Evolutionary conservation across 345 rosid genomes (phyloP), one percentile per base, ranked within the genome.

Genomic region (Reutealis trisperma): DNA sequence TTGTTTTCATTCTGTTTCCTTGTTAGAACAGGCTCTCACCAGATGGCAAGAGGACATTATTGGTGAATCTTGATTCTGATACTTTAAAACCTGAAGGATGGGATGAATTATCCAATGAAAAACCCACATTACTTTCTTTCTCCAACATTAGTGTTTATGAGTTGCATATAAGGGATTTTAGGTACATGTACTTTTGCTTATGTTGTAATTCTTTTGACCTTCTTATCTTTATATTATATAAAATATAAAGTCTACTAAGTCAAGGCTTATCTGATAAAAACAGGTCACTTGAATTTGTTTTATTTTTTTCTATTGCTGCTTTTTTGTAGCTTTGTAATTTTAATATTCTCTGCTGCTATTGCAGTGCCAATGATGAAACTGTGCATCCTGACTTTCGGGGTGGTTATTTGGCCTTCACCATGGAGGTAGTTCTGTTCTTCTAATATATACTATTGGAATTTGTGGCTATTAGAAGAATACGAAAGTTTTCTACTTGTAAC

Each of bases 141-240:
- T 87, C 93, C 5, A 97, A 95, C 86, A 88, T 88, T 72, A 95
- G 94, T 79, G 81, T 95, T 76, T 93, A 93, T 87, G 99, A 95
- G 91, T 85, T 95, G 86, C 99, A 95, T 84, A 83, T 90, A 75
- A 88, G 98, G 86, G 99, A 95, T 83, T 95, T 91, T 78, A 95
- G 99, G 98, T 94, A 79, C 83, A 67, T 71, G 52, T 21, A 12
- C n/a, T 66, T 63, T 76, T 54, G 42, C 34, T 70, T 49, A 62
- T 27, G 18, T 42, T 69, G 21, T 18, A 57, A 27, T 13, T n/a
- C 73, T 73, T 42, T n/a, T 67, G 34, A 72, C 70, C 62, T 78
- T 25, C 24, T 69, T 68, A 57, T 75, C 76, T 24, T 77, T 1
- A 2, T 9, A 58, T 69, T 25, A 21, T 55, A 68, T 65, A 62